Percentiles rank a stretch among this genome's conserved stretches.
These are phyloP conservation scores for Cairneyella variabilis DNA, from an alignment of 495 filamentous ascomycete species.

Conservation along the genomic window DNA sequence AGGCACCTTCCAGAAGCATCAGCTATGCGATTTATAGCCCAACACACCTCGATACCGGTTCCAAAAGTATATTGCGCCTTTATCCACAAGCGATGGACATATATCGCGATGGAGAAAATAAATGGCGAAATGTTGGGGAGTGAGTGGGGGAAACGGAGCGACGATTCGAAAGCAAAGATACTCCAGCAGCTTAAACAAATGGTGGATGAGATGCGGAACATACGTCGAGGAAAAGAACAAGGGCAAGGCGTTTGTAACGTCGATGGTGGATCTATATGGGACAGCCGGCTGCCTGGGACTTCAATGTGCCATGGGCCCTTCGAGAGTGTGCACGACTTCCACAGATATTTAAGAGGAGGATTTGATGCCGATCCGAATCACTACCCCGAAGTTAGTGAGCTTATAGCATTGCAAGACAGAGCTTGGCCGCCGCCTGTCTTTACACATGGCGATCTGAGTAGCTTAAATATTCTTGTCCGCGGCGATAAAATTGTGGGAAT, in stretches of 20 bases:
- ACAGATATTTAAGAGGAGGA: conserved; percentile 36
- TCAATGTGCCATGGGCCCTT: conserved; percentile 38
- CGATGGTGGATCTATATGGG: conserved; percentile 39
- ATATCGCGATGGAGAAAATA: conserved; percentile 51
- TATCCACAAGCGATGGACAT: conserved; percentile 34
- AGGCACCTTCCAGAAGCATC: conserved; percentile 43
- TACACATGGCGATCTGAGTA: conserved; percentile 35
- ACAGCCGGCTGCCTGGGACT: conserved; percentile 32
- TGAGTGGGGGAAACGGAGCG: conserved; percentile 28
- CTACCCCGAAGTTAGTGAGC: conserved; percentile 31
- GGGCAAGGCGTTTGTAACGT: conserved; percentile 35
- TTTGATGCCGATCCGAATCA: conserved; percentile 33
- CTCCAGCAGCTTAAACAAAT: conserved; percentile 39
- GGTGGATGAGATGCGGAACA: conserved; percentile 37
- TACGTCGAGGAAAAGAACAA: conserved; percentile 29
- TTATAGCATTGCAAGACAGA: conserved; percentile 35
- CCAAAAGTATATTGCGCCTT: conserved; percentile 49
- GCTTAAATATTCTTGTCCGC: conserved; percentile 29
- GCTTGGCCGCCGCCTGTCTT: conserved; percentile 29
- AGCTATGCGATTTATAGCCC: conserved; percentile 42
- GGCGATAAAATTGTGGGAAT: conserved; percentile 39
- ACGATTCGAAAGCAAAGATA: conserved; percentile 40
- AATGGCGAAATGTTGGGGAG: conserved; percentile 38
- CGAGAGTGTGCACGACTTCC: conserved; percentile 36
- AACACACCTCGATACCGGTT: conserved; percentile 48